phyloP scores from a whole-genome alignment of 768 basidiomycete species.

The Dioszegia crocea region DNA sequence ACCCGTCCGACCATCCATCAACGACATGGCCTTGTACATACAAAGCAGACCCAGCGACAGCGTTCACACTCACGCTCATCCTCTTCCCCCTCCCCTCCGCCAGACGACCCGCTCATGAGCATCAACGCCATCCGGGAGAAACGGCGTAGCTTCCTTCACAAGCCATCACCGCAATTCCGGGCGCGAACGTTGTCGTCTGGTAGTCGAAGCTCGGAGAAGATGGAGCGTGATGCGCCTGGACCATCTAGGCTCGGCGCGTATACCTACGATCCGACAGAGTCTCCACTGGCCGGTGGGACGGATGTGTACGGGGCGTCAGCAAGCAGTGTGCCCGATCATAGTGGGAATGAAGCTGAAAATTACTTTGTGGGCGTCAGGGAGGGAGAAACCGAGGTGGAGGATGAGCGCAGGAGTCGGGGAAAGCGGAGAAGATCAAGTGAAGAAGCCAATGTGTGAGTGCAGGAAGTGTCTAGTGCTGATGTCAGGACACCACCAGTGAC shows the following conservation, averaged over 20 bases:
- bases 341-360: slow-evolving; percentile 20
- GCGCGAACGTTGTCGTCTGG: background rate
- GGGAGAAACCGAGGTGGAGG: slow-evolving; percentile 30
- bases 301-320: slow-evolving; percentile 32
- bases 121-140: slow-evolving; percentile 14
- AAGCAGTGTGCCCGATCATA: slow-evolving; percentile 20
- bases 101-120: slow-evolving; percentile 4
- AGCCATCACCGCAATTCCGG: background rate
- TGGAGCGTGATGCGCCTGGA: slow-evolving; percentile 4
- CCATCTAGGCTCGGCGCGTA: background rate
- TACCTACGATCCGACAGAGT: slow-evolving; percentile 9
- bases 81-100: slow-evolving; percentile 44
- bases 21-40: slow-evolving; percentile 10
- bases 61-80: slow-evolving; percentile 34
- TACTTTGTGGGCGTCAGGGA: slow-evolving; percentile 20
- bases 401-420: background rate
- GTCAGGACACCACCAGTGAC: slow-evolving; percentile 1
- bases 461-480: background rate
- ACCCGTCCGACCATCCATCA: slow-evolving; percentile 11
- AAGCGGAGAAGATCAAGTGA: slow-evolving; percentile 1
- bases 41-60: slow-evolving; percentile 16
- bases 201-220: background rate
- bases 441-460: slow-evolving; percentile 4
- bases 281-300: slow-evolving; percentile 5
- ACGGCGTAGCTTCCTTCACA: slow-evolving; percentile 12